These are phyloP conservation scores for Juncus effusus DNA, from an alignment of 176 grass and related monocot genomes.

Conservation along the genomic window DNA sequence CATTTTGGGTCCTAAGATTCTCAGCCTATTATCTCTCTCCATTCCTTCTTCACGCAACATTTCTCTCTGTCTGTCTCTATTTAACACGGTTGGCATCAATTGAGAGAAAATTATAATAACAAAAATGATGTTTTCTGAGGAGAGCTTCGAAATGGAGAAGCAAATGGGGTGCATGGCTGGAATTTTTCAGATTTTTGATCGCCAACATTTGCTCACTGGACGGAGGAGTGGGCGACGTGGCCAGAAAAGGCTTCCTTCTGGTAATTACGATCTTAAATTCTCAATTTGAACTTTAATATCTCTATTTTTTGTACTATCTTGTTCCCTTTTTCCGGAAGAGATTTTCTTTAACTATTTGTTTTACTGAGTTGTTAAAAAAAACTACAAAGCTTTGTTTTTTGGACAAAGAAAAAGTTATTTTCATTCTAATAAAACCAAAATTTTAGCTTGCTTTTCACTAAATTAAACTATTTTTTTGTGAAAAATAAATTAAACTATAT, in stretches of 20 bases:
- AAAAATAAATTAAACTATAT: not conserved
- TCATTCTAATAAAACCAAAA: conserved; percentile 6
- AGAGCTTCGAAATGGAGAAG: conserved; percentile 52
- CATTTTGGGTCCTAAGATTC: conserved; percentile 9
- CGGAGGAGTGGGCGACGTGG: conserved; percentile 19
- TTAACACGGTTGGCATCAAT: conserved; percentile 13
- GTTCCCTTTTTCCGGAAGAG: not conserved
- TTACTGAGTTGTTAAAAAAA: not conserved
- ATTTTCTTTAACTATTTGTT: conserved; percentile 4
- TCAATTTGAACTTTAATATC: conserved; percentile 1
- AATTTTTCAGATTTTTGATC: conserved; percentile 94
- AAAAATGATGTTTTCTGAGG: conserved; percentile 33
- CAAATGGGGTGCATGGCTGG: conserved; percentile 86
- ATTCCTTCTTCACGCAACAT: too few species aligned
- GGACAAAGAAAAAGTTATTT: not conserved
- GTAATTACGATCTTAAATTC: conserved; percentile 32
- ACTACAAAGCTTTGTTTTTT: not conserved
- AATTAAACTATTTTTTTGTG: too few species aligned
- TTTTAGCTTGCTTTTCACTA: not conserved
- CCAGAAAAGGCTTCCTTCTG: conserved; percentile 59
- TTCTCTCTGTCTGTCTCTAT: not conserved
- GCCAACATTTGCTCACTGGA: conserved; percentile 45
- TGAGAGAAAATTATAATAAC: conserved; percentile 25
- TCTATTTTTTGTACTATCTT: not conserved
- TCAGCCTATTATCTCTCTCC: conserved; percentile 18